Evolutionary conservation across 1,284 basidiomycete species (phyloP), one percentile per base, ranked within the genome.

Genomic region (Heterobasidion irregulare): DNA sequence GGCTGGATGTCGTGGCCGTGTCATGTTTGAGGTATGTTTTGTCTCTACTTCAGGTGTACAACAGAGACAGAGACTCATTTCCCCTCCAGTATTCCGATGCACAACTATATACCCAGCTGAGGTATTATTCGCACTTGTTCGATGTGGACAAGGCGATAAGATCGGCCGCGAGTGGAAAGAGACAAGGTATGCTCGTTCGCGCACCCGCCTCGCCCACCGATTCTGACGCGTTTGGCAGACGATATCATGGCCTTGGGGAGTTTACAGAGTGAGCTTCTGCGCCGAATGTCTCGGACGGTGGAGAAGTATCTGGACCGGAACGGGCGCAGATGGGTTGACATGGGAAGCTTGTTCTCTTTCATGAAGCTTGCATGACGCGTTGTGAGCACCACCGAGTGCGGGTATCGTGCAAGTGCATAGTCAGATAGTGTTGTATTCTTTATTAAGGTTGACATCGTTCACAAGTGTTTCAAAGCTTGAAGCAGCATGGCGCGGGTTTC

Each of bases 251-350:
- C 75, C 0, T 65, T 91, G 15, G 70, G 75, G 2, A 64, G 63
- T 0, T 71, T 72, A 35, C 89, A 94, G 61, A 55, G 63, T 0
- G 63, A 58, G 0, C 73, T 85, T 26, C 72, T 96, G 18, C 57
- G 68, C 1, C 64, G 66, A 3, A 78, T 95, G 69, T 68, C 71
- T 0, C 67, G 62, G 0, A 82, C 83, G 15, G 85, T 90, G 0
- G 78, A 89, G 58, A 86, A 83, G 66, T 92, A 96, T 65, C 77
- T 96, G 34, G 77, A 89, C 57, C 82, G 85, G 67, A 93, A 87
- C 67, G 94, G 90, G 35, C 76, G 94, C 59, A 78, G 92, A 59
- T 97, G 88, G 84, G 90, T 98, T 32, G 84, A 92, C 62, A 77
- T 98, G 70, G 71, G 76, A 53, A 64, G 73, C 51, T 68, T 97